A percentile compares a stretch with the other conserved stretches of the same genome.
phyloP scores from a whole-genome alignment of 495 filamentous ascomycete species.

The Penicillium turbatum region DNA sequence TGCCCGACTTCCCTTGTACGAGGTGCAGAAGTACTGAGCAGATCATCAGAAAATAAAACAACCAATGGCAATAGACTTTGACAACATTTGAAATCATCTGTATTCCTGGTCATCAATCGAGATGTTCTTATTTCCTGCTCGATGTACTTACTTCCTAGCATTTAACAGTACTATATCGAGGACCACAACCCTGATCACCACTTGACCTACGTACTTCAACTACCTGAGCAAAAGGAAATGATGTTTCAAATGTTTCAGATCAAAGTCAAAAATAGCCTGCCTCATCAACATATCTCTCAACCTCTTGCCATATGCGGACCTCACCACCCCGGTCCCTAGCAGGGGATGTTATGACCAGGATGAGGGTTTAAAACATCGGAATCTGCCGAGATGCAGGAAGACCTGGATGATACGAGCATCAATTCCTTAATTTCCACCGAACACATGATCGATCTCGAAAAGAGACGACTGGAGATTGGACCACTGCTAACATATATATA shows the following conservation, averaged over 20 bases:
- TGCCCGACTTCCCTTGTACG: conserved; percentile 18
- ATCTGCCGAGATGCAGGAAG: conserved; percentile 22
- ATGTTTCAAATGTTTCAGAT: conserved; percentile 4
- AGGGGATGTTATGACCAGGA: conserved; percentile 1
- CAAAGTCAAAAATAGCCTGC: conserved; percentile 4
- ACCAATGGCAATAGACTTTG: neutral
- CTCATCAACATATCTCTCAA: neutral
- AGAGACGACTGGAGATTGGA: neutral
- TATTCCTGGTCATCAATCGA: too few species aligned
- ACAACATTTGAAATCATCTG: too few species aligned
- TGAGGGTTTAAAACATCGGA: conserved; percentile 18
- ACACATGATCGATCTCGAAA: neutral
- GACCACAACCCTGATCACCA: too few species aligned
- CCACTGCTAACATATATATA: too few species aligned
- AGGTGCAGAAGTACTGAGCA: conserved; percentile 15
- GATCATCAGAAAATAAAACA: neutral
- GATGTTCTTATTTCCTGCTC: neutral
- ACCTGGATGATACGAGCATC: conserved; percentile 5
- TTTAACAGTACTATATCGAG: too few species aligned
- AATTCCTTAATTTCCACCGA: neutral
- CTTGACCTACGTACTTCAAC: neutral
- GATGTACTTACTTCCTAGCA: neutral
- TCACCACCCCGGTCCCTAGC: neutral
- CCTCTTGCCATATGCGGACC: conserved; percentile 1
- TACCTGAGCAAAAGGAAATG: neutral